Conservation (phyloP, 306 rosid species). For the Citrullus colocynthis region DNA sequence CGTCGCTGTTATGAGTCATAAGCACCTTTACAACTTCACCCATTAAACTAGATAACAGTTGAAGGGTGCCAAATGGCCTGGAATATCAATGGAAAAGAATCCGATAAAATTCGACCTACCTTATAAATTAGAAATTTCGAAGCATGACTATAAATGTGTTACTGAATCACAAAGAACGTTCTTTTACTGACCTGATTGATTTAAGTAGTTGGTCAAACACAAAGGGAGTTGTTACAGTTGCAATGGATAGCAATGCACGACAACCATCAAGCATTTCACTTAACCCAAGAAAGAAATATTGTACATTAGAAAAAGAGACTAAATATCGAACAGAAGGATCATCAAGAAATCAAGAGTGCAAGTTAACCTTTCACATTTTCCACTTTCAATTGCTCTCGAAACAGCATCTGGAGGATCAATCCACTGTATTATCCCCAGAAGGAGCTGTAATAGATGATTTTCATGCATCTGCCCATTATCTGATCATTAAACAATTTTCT, state of each 20-base stretch:
- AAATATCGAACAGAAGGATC: neutral
- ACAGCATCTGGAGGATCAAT: constrained; percentile 84
- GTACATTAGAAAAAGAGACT: neutral
- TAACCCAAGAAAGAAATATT: constrained; percentile 20
- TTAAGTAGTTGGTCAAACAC: constrained; percentile 65
- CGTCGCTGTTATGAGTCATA: constrained; percentile 47
- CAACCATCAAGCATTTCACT: constrained; percentile 98
- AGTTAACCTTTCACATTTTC: constrained; percentile 77
- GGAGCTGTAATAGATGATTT: constrained; percentile 65
- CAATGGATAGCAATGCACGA: constrained; percentile 80
- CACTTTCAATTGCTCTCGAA: constrained; percentile 61
- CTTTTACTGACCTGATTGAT: constrained; percentile 38
- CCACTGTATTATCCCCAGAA: constrained; percentile 80
- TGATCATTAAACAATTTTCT: constrained; percentile 23
- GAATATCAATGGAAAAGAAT: constrained; percentile 25
- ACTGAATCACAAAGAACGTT: constrained; percentile 7
- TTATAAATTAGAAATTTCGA: neutral
- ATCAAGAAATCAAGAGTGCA: neutral
- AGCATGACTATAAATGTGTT: constrained; percentile 1
- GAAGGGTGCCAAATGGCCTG: constrained; percentile 71
- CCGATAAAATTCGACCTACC: constrained; percentile 2
- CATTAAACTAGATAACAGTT: constrained; percentile 60
- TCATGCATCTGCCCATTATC: constrained; percentile 69
- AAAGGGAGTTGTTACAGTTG: constrained; percentile 54
- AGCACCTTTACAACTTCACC: constrained; percentile 72